Evolutionary conservation across 2,329 filamentous ascomycete species (phyloP).

Genomic region (Aspergillus quadrilineatus): DNA sequence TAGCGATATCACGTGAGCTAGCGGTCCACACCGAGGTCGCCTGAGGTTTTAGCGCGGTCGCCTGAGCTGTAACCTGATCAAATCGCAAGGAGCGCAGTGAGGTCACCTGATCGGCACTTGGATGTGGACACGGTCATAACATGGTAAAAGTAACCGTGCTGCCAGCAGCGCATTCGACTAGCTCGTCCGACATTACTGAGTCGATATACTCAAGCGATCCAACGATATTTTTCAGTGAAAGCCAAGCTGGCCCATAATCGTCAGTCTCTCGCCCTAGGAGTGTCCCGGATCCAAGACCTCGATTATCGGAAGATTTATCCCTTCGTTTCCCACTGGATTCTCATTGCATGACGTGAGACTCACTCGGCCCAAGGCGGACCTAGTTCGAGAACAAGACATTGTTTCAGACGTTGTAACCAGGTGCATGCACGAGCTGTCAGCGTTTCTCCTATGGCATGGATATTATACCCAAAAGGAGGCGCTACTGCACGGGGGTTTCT

Average conservation of each 20-base stretch:
- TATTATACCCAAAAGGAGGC: no score
- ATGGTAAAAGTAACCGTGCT: no score
- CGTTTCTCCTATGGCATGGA: not conserved
- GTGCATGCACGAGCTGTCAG: not conserved
- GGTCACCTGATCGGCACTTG: not conserved
- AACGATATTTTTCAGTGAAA: no score
- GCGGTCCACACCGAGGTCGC: no score
- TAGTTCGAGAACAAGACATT: not conserved
- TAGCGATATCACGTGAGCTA: no score
- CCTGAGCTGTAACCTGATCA: no score
- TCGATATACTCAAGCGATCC: no score
- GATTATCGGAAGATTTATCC: not conserved
- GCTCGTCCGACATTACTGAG: no score
- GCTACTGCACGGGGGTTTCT: not conserved
- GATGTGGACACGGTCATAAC: not conserved
- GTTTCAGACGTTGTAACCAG: not conserved
- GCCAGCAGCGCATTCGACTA: no score
- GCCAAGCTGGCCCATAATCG: no score
- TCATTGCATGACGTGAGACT: not conserved
- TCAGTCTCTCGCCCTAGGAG: not conserved
- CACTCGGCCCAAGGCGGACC: not conserved
- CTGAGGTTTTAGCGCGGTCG: no score
- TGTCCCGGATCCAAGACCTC: not conserved
- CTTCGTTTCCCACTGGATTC: not conserved
- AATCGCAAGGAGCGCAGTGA: conserved; percentile 3